Evolutionary conservation across 2,329 filamentous ascomycete species (phyloP), one percentile per base, ranked within the genome.

Genomic region (Waltergamsia citrina): DNA sequence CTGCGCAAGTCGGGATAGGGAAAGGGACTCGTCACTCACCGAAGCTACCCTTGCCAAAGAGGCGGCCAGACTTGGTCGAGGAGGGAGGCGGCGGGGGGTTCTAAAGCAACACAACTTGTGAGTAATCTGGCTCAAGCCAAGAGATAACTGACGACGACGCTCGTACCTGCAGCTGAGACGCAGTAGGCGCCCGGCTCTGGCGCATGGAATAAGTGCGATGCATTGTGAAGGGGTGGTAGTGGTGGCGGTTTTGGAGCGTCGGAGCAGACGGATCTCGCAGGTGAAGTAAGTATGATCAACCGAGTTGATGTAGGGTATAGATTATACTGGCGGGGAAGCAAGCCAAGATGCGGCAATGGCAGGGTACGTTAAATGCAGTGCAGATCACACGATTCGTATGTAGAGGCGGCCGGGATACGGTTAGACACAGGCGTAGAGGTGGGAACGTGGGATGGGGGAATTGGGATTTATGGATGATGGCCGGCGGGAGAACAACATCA

Each of bases 151-250:
- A 31, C 10, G 29, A 9, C 7, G 17, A n/a, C 12, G 12, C 25
- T 39, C 60, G 41, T 52, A 76, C 72, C 59, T 77, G 71, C 29
- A 78, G 66, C 54, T 77, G 72, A 54, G 87, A 93, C 54, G 92
- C 92, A 46, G 92, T 98, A 32, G 92, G 92, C 62, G 86, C 86
- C 73, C 92, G 81, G 63, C 85, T 82, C 65, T 93, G 84, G 81
- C 92, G 88, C 92, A 95, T 94, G 52, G 87, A 94, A 62, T 96
- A 98, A 46, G 92, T 95, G 61, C 90, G 87, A 76, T 98, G 92
- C 90, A 98, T 98, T 37, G 41, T 65, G 62, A 38, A 34, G 41
- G 41, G 41, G 40, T 29, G 35, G 37, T 21, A 31, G 20, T 17
- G 33, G 21, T 18, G 19, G 33, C 19, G 36, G 22, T 28, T 16